Evolutionary conservation across 768 basidiomycete genomes (phyloP), one percentile per base, ranked within the genome.

Genomic region (Pleurotus ostreatus): DNA sequence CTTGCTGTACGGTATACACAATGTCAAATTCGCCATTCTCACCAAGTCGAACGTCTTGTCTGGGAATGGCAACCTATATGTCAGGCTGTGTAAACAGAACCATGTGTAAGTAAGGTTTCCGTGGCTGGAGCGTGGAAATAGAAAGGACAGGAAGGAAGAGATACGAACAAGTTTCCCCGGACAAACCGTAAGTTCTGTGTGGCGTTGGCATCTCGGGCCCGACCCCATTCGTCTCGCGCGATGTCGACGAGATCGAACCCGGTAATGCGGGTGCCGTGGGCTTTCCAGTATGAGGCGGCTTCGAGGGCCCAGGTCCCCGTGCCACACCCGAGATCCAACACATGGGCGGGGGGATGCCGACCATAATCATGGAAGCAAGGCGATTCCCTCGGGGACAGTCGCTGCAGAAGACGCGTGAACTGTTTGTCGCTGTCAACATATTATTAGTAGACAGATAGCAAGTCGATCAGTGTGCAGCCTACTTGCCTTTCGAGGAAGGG

Each of bases 21-120:
- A 65, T 20, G 69, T 67, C n/a, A 78, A 59, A 56, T 78, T 72
- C 1, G 78, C 74, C 68, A 83, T 72, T 30, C 80, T 73, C 30
- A 82, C 76, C 40, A 78, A 65, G 59, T 83, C 78, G 57, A 82
- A 81, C 20, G 65, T 69, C 41, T 71, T 65, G 60, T 74, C 73
- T 0, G 69, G 67, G 57, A 78, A 81, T 1, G 79, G 79, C 12
- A 82, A 61, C 39, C 62, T 62, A 52, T 75, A 64, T 57, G 68
- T 71, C 25, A 78, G 60, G 59, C 76, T 78, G 53, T 51, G 6
- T 40, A 37, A 52, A 11, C n/a, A 26, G 13, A 25, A 47, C 13
- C 25, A 30, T 46, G 54, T 25, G 18, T 38, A 38, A 18, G 34
- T 53, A 11, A 16, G 16, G 39, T 40, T 20, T 23, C 40, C 6